A percentile compares a stretch with the other conserved stretches of the same genome.
Conservation (phyloP, 352 stramenopile genomes). For the Globisporangium sylvaticum region DNA sequence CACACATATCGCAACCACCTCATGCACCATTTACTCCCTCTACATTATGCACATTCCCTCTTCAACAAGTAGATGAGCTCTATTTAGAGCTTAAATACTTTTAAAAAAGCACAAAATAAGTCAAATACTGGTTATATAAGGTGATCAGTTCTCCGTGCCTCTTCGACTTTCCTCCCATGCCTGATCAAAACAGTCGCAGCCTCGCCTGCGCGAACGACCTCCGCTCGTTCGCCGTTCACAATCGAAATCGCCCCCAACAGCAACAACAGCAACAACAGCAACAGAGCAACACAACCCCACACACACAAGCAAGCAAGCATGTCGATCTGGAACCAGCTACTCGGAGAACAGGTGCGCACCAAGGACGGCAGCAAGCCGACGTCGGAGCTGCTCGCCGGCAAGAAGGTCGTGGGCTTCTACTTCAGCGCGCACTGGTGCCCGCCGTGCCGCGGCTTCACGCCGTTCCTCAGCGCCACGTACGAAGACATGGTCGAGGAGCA, state of each 20-base stretch:
- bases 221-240: not conserved
- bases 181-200: not conserved
- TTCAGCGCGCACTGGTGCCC: conserved; percentile 86
- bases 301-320: conserved; percentile 11
- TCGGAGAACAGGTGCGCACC: conserved; percentile 63
- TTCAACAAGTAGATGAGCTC: too few relatives aligned
- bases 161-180: not conserved
- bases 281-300: not conserved
- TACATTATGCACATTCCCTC: too few relatives aligned
- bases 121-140: not conserved
- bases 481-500: conserved; percentile 57
- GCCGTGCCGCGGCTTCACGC: conserved; percentile 79
- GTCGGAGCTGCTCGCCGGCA: conserved; percentile 33
- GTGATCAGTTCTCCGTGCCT: not conserved
- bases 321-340: conserved; percentile 55
- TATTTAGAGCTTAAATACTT: too few relatives aligned
- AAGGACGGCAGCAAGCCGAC: conserved; percentile 78
- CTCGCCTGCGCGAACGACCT: not conserved
- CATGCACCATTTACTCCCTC: too few relatives aligned
- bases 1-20: too few relatives aligned
- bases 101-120: not conserved
- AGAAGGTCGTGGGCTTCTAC: conserved; percentile 67
- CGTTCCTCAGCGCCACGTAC: conserved; percentile 62
- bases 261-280: not conserved
- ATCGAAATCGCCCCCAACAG: not conserved